A percentile compares a stretch with the other conserved stretches of the same genome.
Conservation (phyloP, 2,329 filamentous ascomycete species). For the Alternaria novae-zelandiae region DNA sequence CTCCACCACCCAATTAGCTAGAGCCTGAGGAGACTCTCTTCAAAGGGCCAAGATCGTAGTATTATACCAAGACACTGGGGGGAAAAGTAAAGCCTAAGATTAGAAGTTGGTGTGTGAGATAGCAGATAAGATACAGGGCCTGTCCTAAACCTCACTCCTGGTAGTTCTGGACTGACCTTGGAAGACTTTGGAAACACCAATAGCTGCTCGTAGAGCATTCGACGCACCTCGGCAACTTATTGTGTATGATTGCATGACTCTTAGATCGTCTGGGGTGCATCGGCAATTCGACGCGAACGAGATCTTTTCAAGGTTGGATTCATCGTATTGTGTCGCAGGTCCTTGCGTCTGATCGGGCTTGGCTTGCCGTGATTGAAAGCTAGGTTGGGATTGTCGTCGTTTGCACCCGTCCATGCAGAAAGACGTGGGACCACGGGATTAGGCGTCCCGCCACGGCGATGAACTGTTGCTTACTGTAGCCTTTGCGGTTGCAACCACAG, state of each 20-base stretch:
- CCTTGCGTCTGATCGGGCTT: not conserved
- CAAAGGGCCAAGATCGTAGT: not conserved
- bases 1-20: not conserved
- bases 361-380: not conserved
- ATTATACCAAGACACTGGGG: not conserved
- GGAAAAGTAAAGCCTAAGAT: not conserved
- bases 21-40: not conserved
- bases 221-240: not conserved
- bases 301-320: not conserved
- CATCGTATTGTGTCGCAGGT: not conserved
- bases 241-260: not conserved
- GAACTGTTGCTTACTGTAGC: not conserved
- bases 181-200: not conserved
- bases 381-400: not conserved
- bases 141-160: not conserved
- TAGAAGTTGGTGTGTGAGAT: not conserved
- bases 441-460: not conserved
- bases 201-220: not conserved
- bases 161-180: not conserved
- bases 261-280: not conserved
- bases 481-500: not conserved
- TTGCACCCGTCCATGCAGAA: not conserved
- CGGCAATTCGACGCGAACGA: not conserved
- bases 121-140: not conserved
- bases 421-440: not conserved